phyloP scores from a whole-genome alignment of 257 asterid species.

The Nicotiana benthamiana region DNA sequence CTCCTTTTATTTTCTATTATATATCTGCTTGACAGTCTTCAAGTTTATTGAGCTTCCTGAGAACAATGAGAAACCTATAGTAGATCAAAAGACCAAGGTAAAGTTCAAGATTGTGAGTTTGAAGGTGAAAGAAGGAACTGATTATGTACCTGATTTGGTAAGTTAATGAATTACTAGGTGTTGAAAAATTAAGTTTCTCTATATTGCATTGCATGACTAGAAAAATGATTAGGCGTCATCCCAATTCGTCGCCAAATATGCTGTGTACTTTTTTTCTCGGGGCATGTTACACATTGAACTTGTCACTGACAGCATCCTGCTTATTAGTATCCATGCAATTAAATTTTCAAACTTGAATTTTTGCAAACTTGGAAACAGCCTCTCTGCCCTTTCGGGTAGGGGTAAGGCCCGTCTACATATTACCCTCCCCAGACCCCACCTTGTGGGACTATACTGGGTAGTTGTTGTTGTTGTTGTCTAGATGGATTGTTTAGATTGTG shows the following conservation, averaged over 20 bases:
- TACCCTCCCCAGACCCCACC: no score
- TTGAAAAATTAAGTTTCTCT: not conserved
- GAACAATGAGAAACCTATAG: constrained; percentile 35
- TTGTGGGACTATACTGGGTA: no score
- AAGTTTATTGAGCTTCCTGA: constrained; percentile 49
- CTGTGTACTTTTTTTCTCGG: not conserved
- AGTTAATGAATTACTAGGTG: not conserved
- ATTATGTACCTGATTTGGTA: constrained; percentile 51
- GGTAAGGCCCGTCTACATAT: no score
- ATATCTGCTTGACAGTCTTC: constrained; percentile 25
- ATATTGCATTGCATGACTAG: not conserved
- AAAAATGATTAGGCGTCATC: not conserved
- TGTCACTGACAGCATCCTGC: not conserved
- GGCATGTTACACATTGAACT: not conserved
- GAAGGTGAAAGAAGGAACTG: constrained; percentile 35
- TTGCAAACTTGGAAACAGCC: no score
- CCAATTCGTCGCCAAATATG: not conserved
- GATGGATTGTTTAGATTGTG: not conserved
- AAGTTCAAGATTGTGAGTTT: constrained; percentile 49
- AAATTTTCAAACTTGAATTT: not conserved
- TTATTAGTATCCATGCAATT: not conserved
- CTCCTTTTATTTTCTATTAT: not conserved
- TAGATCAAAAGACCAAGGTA: constrained; percentile 34
- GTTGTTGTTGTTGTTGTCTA: no score
- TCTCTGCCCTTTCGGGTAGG: no score